A percentile compares a stretch with the other conserved stretches of the same genome.
These are phyloP conservation scores for Ceratobasidium sp. DNA, from an alignment of 1,284 basidiomycete genomes.

Conservation along the genomic window DNA sequence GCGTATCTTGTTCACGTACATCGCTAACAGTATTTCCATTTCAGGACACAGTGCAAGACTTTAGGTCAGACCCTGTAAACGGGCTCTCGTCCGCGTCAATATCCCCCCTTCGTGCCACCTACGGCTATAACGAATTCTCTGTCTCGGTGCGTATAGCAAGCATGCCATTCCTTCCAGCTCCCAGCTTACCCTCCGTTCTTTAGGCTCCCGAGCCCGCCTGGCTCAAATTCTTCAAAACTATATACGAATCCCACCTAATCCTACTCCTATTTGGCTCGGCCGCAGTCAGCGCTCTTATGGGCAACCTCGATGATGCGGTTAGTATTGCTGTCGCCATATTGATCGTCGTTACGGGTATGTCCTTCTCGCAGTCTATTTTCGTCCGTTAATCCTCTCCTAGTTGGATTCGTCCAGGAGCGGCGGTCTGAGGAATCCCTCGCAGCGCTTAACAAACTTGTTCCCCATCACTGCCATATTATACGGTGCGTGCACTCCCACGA, in stretches of 20 bases:
- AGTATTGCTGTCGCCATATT: slow-evolving; percentile 94
- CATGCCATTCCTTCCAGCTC: too few relatives aligned
- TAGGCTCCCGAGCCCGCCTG: slow-evolving; percentile 80
- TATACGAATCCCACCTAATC: slow-evolving; percentile 95
- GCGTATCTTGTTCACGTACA: slow-evolving; percentile 2
- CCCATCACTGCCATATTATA: slow-evolving; percentile 93
- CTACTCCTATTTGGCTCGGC: slow-evolving; percentile 91
- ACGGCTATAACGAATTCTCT: slow-evolving; percentile 95
- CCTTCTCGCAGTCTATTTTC: neutral
- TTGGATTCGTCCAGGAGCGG: slow-evolving; percentile 96
- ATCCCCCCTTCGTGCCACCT: slow-evolving; percentile 72
- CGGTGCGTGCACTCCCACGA: slow-evolving; percentile 64
- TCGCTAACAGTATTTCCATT: neutral
- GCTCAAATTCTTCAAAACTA: slow-evolving; percentile 91
- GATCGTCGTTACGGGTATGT: slow-evolving; percentile 91
- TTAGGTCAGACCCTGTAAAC: slow-evolving; percentile 69
- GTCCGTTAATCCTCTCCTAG: slow-evolving; percentile 59
- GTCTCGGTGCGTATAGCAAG: slow-evolving; percentile 68
- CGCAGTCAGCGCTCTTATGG: slow-evolving; percentile 88
- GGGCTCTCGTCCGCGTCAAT: slow-evolving; percentile 79
- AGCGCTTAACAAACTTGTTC: slow-evolving; percentile 95
- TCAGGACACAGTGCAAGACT: slow-evolving; percentile 77
- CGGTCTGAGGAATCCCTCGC: slow-evolving; percentile 95
- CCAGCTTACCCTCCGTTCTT: neutral
- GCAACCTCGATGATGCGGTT: slow-evolving; percentile 93